Evolutionary conservation across 2,329 filamentous ascomycete genomes (phyloP).

Genomic region (Fusarium sp.): DNA sequence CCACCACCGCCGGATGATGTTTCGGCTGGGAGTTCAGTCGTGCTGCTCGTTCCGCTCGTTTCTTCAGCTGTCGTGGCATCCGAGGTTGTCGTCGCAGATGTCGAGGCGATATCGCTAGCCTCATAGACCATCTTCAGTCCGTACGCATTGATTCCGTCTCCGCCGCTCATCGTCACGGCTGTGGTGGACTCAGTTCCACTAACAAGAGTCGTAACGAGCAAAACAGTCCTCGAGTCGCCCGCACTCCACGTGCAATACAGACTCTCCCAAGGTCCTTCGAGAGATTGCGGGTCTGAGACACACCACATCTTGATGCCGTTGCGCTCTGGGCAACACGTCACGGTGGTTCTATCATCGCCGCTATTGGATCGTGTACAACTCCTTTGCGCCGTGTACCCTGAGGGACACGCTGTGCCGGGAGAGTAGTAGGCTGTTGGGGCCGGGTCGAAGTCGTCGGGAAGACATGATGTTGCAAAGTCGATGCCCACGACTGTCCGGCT

Average conservation of each 20-base stretch:
- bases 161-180: slow-evolving; percentile 34
- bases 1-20: neutral
- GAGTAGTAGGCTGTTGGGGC: slow-evolving; percentile 47
- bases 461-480: slow-evolving; percentile 44
- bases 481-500: slow-evolving; percentile 32
- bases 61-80: slow-evolving; percentile 1
- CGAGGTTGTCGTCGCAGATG: slow-evolving; percentile 5
- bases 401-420: slow-evolving; percentile 47
- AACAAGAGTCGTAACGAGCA: slow-evolving; percentile 43
- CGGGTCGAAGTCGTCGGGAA: slow-evolving; percentile 45
- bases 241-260: slow-evolving; percentile 51
- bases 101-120: slow-evolving; percentile 41
- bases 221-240: slow-evolving; percentile 31
- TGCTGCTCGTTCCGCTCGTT: neutral
- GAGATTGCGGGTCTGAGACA: slow-evolving; percentile 40
- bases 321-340: slow-evolving; percentile 51
- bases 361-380: slow-evolving; percentile 44
- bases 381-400: slow-evolving; percentile 43
- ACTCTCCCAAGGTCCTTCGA: slow-evolving; percentile 39
- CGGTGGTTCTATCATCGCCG: slow-evolving; percentile 45
- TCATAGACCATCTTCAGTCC: slow-evolving; percentile 52
- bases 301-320: slow-evolving; percentile 45
- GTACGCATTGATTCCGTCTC: slow-evolving; percentile 48
- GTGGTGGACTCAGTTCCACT: slow-evolving; percentile 39
- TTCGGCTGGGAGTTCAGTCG: neutral